A percentile compares a stretch with the other conserved stretches of the same genome.
Evolutionary conservation across 805 yeast genomes (phyloP).

Genomic region (Saccharomycopsis javanensis): DNA sequence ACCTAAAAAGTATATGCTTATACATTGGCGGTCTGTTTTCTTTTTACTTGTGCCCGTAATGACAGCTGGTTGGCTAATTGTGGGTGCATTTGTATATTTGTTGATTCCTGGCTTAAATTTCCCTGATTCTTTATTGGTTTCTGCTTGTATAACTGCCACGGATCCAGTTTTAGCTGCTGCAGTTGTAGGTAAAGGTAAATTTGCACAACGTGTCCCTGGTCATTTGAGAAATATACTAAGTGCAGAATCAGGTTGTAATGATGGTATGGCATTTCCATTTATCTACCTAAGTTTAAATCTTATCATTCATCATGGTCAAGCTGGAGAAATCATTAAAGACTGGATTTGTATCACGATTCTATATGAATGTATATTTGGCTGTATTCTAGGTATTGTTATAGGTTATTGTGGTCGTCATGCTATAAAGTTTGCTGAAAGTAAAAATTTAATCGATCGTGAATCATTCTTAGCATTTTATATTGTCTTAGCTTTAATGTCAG

Average conservation of each 20-base stretch:
- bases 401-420: constrained; percentile 66
- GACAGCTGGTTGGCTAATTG: constrained; percentile 83
- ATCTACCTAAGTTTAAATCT: constrained; percentile 61
- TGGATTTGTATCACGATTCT: constrained; percentile 71
- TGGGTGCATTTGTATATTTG: constrained; percentile 71
- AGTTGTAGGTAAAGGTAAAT: constrained; percentile 88
- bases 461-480: constrained; percentile 80
- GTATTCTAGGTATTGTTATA: constrained; percentile 58
- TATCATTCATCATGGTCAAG: constrained; percentile 54
- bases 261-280: constrained; percentile 94
- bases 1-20: constrained; percentile 80
- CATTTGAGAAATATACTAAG: constrained; percentile 74
- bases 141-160: constrained; percentile 90
- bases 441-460: constrained; percentile 72
- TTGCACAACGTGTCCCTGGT: constrained; percentile 88
- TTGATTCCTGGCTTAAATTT: constrained; percentile 66
- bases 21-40: constrained; percentile 71
- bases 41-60: constrained; percentile 74
- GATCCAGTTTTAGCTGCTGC: constrained; percentile 95
- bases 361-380: constrained; percentile 77
- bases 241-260: constrained; percentile 87
- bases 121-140: constrained; percentile 59
- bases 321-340: constrained; percentile 61
- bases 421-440: constrained; percentile 63
- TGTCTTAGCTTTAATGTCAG: constrained; percentile 71